Evolutionary conservation across 78 protist species (phyloP), one percentile per base, ranked within the genome.

Genomic region (Anaeramoeba flamelloides): DNA sequence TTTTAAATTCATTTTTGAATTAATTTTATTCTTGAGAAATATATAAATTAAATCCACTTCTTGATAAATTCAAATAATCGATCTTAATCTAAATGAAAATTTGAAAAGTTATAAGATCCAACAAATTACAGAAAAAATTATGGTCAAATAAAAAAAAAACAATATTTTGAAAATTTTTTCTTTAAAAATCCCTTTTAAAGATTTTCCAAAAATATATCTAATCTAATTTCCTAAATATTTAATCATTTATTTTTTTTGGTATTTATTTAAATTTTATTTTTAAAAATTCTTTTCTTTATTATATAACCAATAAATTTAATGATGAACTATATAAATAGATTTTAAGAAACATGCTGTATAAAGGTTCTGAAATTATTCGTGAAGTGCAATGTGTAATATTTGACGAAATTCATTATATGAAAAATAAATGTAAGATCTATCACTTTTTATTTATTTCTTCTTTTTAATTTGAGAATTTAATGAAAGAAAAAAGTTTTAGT

Each of bases 271-370:
- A 53, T 53, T 53, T 53, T 53, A 53, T 26, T 26, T 53, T 53
- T 53, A 53, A 26, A 26, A 26, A 8, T 17, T 26, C 8, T 26
- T 53, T 53, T 53, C 8, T 53, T 53, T 53, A 8, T 26, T 26
- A 53, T 53, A 8, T 53, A 53, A 26, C 17, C 17, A 26, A 53
- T 26, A 53, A 26, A 26, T 53, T 26, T 53, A 26, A 26, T 17
- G 34, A 53, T 26, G 17, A 26, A 26, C 17, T 26, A 26, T 53
- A 26, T 17, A 53, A 53, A 53, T 53, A 53, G 69, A 53, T 97
- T 83, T 89, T 97, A 12, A 87, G 99, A 1, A 77, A 82, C 32
- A 95, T 97, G 99, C 92, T 97, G 34, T 97, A 94, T 85, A 81
- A 91, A 2, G 99, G 99, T 36, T 75, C 92, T 2, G 98, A 92